phyloP scores from a whole-genome alignment of 2,329 filamentous ascomycete genomes.

The Neonectria faginata region DNA sequence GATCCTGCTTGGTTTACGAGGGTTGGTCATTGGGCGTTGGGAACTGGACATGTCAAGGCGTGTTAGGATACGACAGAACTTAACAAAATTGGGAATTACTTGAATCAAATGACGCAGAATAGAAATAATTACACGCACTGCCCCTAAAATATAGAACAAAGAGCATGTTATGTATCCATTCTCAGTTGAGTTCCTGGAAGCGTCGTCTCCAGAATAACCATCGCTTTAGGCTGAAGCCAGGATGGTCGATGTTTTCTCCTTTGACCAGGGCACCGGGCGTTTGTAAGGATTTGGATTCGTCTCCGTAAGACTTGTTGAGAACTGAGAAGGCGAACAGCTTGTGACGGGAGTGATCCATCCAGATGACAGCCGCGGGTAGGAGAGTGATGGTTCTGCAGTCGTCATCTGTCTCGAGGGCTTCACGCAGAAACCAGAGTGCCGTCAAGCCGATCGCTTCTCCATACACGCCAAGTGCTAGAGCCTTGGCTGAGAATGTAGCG shows the following conservation, averaged over 20 bases:
- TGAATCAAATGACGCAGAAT: no score
- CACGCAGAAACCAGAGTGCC: conserved; percentile 12
- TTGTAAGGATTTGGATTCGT: rapidly evolving
- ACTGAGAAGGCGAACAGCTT: not conserved
- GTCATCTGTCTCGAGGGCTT: conserved; percentile 9
- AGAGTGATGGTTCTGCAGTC: not conserved
- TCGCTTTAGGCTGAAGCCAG: not conserved
- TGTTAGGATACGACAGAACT: no score
- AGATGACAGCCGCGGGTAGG: conserved; percentile 8
- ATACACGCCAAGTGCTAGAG: not conserved
- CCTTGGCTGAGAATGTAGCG: conserved; percentile 22
- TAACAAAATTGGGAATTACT: no score
- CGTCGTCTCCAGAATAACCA: conserved; percentile 17
- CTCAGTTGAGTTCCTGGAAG: not conserved
- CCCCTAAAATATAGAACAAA: no score
- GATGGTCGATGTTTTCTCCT: not conserved
- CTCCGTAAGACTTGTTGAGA: not conserved
- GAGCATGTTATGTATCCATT: no score
- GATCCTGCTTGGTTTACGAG: not conserved
- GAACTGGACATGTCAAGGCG: no score
- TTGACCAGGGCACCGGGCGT: not conserved
- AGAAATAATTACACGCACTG: no score
- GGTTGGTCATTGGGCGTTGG: not conserved
- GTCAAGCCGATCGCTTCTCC: not conserved
- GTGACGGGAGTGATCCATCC: conserved; percentile 8